phyloP scores from a whole-genome alignment of 768 basidiomycete species.

The Suillus brevipes region DNA sequence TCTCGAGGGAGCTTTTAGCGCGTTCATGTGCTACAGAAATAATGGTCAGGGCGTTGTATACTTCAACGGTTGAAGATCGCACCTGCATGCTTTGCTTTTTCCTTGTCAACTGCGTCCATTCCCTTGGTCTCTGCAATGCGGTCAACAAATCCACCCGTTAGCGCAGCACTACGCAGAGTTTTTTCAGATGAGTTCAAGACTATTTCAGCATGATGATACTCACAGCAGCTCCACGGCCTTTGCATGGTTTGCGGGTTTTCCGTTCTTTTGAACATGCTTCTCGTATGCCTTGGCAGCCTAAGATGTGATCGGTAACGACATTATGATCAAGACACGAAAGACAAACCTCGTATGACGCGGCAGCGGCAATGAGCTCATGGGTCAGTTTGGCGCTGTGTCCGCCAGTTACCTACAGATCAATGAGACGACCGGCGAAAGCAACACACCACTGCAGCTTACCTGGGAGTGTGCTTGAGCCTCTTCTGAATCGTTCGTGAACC shows the following conservation, averaged over 20 bases:
- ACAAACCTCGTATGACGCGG: constrained; percentile 29
- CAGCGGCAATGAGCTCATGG: constrained; percentile 29
- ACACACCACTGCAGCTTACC: constrained; percentile 6
- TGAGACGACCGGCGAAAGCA: neutral
- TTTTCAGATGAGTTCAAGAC: neutral
- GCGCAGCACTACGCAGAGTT: constrained; percentile 20
- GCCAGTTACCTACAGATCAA: constrained; percentile 16
- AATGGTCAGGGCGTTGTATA: neutral
- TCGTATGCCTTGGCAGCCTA: constrained; percentile 34
- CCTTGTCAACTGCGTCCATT: constrained; percentile 20
- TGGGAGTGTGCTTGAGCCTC: constrained; percentile 26
- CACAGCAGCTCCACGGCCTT: constrained; percentile 28
- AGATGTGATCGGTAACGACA: constrained; percentile 4
- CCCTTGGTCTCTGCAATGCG: constrained; percentile 26
- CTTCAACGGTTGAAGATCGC: neutral
- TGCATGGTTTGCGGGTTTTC: constrained; percentile 25
- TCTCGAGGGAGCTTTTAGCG: constrained; percentile 11
- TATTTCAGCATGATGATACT: neutral
- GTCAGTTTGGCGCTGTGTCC: constrained; percentile 23
- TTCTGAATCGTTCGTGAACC: constrained; percentile 22
- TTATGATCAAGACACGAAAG: neutral
- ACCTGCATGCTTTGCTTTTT: constrained; percentile 26
- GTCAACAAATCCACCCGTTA: constrained; percentile 29
- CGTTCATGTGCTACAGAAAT: constrained; percentile 16
- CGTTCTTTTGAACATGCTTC: constrained; percentile 17